Evolutionary conservation across 805 yeast species (phyloP), one percentile per base, ranked within the genome.

Genomic region (Saccharomycopsis oosterbeekiorum): DNA sequence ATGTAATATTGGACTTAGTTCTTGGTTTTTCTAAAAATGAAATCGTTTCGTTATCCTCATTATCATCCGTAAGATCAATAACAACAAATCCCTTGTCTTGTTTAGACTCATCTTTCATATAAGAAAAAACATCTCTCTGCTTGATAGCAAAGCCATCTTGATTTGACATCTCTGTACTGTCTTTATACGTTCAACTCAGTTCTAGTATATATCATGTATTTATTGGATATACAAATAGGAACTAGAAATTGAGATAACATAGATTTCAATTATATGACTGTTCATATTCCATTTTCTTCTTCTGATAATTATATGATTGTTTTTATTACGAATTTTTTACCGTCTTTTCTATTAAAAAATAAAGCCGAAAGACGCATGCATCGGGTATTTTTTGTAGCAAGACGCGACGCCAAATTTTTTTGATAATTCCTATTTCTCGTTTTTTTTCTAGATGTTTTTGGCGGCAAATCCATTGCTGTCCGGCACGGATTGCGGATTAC

Each of bases 41-140:
- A 47, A 47, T 24, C n/a, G 53, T 47, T 14, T 47, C 53, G 9
- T 15, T 47, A 8, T 56, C 59, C 53, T 50, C 59, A 54, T 55
- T 53, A 50, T 60, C 63, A 29, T 34, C 58, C 10, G 63, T 60
- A 11, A 60, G 36, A 55, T 60, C 63, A 47, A 60, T 60, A 39
- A 60, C 56, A 6, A 19, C 15, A 43, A 26, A 26, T 11, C 24
- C 37, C 4, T 4, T 40, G 11, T 40, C 43, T 26, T 56, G 40
- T 37, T 39, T 53, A 19, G 41, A n/a, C 26, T 53, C n/a, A 6
- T 37, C n/a, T 29, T 53, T 26, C 41, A 34, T 53, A n/a, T 15
- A 34, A 15, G 56, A 15, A 17, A 34, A 19, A n/a, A 34, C n/a
- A 34, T 53, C 41, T 53, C 56, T n/a, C 5, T 34, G 56, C 19